phyloP scores from a whole-genome alignment of 1,284 basidiomycete species.

The Boletus mariae region DNA sequence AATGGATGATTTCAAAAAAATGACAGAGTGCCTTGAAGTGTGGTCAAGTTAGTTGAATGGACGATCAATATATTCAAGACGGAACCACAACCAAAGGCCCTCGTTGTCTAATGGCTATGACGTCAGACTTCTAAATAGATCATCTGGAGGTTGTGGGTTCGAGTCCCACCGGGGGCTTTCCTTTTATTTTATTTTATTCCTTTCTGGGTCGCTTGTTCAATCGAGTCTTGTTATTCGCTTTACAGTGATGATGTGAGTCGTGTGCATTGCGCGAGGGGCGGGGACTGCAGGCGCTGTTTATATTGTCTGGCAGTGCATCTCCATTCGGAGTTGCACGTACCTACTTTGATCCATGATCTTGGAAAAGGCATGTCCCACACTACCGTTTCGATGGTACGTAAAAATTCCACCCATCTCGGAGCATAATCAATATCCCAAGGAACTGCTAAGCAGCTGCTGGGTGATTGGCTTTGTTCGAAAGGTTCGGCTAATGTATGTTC shows the following conservation, averaged over 20 bases:
- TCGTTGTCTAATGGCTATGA: conserved; percentile 77
- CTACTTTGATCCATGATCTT: neutral
- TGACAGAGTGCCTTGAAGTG: too few relatives aligned
- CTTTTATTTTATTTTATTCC: conserved; percentile 10
- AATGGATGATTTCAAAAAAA: too few relatives aligned
- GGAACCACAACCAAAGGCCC: conserved; percentile 36
- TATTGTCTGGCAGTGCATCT: neutral
- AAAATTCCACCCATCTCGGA: neutral
- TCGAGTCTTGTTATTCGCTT: neutral
- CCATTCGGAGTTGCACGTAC: neutral
- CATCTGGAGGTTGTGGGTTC: conserved; percentile 74
- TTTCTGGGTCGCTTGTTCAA: neutral
- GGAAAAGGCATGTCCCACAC: neutral
- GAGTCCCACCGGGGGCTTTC: conserved; percentile 64
- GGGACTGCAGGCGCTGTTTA: too few relatives aligned
- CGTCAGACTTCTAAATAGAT: conserved; percentile 76
- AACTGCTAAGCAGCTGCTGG: neutral
- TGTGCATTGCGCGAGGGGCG: neutral
- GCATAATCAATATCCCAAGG: neutral
- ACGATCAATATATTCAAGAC: neutral
- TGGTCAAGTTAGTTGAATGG: neutral
- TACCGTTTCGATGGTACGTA: neutral
- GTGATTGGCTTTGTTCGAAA: neutral
- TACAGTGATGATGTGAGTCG: neutral
- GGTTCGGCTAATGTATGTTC: neutral